Conservation (phyloP, 2,329 filamentous ascomycete genomes). For the Nectriaceae sp. region DNA sequence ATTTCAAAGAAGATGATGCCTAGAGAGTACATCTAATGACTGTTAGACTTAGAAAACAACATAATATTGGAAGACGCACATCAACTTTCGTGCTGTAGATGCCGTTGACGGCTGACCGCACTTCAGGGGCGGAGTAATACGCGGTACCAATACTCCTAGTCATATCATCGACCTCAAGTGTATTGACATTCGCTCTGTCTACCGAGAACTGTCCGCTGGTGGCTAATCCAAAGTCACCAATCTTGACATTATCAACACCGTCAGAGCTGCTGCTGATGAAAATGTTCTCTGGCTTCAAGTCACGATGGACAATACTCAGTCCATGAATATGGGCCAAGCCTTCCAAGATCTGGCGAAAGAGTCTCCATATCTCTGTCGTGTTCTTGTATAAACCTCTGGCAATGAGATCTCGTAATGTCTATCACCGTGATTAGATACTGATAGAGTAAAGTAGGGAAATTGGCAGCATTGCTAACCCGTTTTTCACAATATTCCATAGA, state of each 20-base stretch:
- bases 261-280: slow-evolving; percentile 76
- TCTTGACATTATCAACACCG: slow-evolving; percentile 84
- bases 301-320: slow-evolving; percentile 89
- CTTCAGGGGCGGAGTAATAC: slow-evolving; percentile 90
- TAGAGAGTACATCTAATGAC: slow-evolving; percentile 83
- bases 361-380: slow-evolving; percentile 78
- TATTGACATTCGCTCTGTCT: slow-evolving; percentile 51
- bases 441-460: background rate
- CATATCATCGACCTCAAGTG: slow-evolving; percentile 60
- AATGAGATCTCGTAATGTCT: slow-evolving; percentile 87
- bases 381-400: slow-evolving; percentile 73
- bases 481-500: slow-evolving; percentile 99
- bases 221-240: slow-evolving; percentile 94
- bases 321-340: slow-evolving; percentile 88
- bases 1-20: slow-evolving; percentile 99
- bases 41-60: slow-evolving; percentile 8
- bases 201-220: slow-evolving; percentile 79
- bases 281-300: slow-evolving; percentile 95
- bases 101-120: slow-evolving; percentile 72
- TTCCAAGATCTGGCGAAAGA: slow-evolving; percentile 89
- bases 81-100: slow-evolving; percentile 94
- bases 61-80: slow-evolving; percentile 46
- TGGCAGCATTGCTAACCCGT: slow-evolving; percentile 53
- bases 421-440: slow-evolving; percentile 1
- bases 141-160: slow-evolving; percentile 75